phyloP scores from a whole-genome alignment of 257 asterid species.

The Fraxinus pennsylvanica region DNA sequence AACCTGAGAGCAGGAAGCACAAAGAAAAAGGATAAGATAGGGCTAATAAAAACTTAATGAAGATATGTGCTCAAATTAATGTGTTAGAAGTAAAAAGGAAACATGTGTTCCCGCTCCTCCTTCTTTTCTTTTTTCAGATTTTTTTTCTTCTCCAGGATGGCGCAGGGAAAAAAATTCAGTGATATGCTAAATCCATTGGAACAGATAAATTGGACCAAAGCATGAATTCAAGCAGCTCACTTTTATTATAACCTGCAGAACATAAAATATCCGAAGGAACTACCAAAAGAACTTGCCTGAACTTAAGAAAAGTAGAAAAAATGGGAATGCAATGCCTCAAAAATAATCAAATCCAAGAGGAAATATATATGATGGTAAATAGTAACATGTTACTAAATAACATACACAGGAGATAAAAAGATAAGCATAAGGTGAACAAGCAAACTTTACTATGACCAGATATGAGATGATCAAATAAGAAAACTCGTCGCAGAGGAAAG shows the following conservation, averaged over 20 bases:
- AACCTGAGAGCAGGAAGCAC: background rate
- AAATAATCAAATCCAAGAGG: too few relatives aligned
- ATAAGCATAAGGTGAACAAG: background rate
- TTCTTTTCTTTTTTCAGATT: background rate
- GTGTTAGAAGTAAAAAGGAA: background rate
- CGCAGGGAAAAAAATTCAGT: background rate
- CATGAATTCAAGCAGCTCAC: background rate
- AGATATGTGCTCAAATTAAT: background rate
- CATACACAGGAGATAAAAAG: background rate
- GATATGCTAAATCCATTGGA: background rate
- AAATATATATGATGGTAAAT: too few relatives aligned
- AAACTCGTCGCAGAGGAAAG: background rate
- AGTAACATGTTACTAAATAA: too few relatives aligned
- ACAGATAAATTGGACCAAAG: background rate
- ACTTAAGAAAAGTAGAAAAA: background rate
- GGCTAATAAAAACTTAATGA: background rate
- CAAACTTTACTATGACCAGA: background rate
- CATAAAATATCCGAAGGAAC: background rate
- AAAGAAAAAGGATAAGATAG: background rate
- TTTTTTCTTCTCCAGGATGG: too few relatives aligned
- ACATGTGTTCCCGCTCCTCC: background rate
- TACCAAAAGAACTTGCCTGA: background rate
- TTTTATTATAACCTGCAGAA: background rate
- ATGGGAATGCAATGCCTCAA: background rate
- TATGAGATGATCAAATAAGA: background rate